phyloP scores from a whole-genome alignment of 495 filamentous ascomycete genomes.

The Penicillium odoratum region DNA sequence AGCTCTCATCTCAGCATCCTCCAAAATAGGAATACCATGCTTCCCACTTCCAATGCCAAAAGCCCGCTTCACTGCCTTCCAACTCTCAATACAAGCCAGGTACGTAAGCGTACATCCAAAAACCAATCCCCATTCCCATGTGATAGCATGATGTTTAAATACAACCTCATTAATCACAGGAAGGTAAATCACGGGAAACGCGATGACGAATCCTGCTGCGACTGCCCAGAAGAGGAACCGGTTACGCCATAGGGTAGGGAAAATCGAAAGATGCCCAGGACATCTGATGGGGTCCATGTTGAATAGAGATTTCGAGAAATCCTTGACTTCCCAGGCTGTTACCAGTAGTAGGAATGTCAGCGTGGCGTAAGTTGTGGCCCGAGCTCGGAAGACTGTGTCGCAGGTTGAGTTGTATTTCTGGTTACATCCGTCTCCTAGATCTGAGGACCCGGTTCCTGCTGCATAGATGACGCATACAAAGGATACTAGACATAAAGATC shows the following conservation, averaged over 20 bases:
- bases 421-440: conserved; percentile 69
- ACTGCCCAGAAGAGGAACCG: conserved; percentile 75
- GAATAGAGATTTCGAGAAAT: conserved; percentile 68
- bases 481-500: conserved; percentile 62
- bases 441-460: conserved; percentile 53
- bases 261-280: conserved; percentile 51
- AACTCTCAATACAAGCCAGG: conserved; percentile 61
- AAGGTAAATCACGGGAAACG: conserved; percentile 75
- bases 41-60: conserved; percentile 40
- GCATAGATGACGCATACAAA: conserved; percentile 72
- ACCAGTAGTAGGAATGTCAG: conserved; percentile 73
- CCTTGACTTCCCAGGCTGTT: conserved; percentile 75
- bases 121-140: conserved; percentile 71
- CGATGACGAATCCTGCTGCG: conserved; percentile 61
- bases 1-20: conserved; percentile 35
- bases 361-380: conserved; percentile 74
- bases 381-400: conserved; percentile 68
- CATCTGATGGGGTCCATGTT: conserved; percentile 56
- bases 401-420: conserved; percentile 53
- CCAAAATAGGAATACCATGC: conserved; percentile 31
- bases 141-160: conserved; percentile 73
- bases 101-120: conserved; percentile 61
- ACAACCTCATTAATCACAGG: conserved; percentile 65
- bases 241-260: conserved; percentile 68
- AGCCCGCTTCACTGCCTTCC: conserved; percentile 64